These are phyloP conservation scores for Trichomonas vaginalis DNA, from an alignment of 208 protist genomes.

Conservation along the genomic window DNA sequence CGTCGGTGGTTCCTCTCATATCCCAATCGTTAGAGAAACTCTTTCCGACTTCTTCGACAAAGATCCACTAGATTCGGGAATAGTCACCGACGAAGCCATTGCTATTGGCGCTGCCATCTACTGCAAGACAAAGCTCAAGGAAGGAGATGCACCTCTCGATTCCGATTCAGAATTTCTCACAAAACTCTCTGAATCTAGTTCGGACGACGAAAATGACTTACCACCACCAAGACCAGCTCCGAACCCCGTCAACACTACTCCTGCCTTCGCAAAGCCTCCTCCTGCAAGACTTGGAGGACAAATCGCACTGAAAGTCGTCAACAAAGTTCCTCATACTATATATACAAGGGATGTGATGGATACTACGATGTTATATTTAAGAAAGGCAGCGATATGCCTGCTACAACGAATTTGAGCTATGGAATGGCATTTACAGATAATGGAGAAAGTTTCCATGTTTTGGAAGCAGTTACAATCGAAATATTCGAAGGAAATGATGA, in stretches of 20 bases:
- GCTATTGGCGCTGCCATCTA: not conserved
- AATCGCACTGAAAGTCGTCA: not conserved
- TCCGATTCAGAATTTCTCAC: no score
- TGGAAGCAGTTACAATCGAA: not conserved
- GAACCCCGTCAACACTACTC: no score
- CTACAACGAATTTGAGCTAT: not conserved
- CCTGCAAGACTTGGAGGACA: not conserved
- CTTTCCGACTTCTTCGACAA: conserved; percentile 51
- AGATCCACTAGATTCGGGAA: conserved; percentile 60
- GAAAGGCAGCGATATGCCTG: not conserved
- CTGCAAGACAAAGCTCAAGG: no score
- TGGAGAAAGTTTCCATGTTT: no score
- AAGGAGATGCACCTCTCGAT: no score
- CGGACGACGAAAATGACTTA: not conserved
- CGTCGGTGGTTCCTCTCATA: conserved; percentile 77
- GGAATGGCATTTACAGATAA: no score
- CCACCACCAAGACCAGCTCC: not conserved
- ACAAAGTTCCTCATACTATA: not conserved
- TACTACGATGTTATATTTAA: not conserved
- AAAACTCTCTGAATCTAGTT: no score
- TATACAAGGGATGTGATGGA: not conserved
- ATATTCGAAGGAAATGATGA: not conserved
- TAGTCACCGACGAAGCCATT: conserved; percentile 80
- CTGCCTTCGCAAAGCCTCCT: not conserved
- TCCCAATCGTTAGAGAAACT: conserved; percentile 56